These are phyloP conservation scores for Penicillium nucicola DNA, from an alignment of 495 filamentous ascomycete genomes.

Conservation along the genomic window DNA sequence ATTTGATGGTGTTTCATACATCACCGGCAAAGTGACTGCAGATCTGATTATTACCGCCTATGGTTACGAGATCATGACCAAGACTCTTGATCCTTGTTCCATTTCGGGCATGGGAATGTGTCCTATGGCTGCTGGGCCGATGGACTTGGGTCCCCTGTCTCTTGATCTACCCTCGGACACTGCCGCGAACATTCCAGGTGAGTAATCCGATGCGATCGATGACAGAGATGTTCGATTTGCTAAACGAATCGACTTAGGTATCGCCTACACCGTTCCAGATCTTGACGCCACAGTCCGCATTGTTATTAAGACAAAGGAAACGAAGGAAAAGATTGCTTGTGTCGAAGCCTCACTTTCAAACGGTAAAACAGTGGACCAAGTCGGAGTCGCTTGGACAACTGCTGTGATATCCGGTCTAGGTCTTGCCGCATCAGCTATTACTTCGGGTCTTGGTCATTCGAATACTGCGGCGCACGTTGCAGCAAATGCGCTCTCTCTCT, in stretches of 20 bases:
- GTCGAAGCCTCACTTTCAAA: slow-evolving; percentile 89
- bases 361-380: slow-evolving; percentile 86
- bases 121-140: slow-evolving; percentile 86
- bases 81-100: slow-evolving; percentile 73
- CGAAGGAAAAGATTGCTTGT: slow-evolving; percentile 69
- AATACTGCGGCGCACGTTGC: slow-evolving; percentile 96
- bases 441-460: slow-evolving; percentile 81
- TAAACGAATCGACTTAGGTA: slow-evolving; percentile 36
- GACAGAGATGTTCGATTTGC: not conserved
- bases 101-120: slow-evolving; percentile 73
- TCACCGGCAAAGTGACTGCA: slow-evolving; percentile 80
- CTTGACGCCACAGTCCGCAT: slow-evolving; percentile 85
- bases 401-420: slow-evolving; percentile 84
- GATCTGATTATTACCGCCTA: slow-evolving; percentile 77
- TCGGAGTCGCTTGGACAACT: slow-evolving; percentile 83
- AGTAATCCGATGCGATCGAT: slow-evolving; percentile 9
- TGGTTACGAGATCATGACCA: slow-evolving; percentile 64
- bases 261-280: slow-evolving; percentile 89
- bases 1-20: slow-evolving; percentile 79
- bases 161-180: slow-evolving; percentile 56
- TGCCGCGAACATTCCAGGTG: slow-evolving; percentile 65
- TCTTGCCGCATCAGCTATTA: slow-evolving; percentile 77
- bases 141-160: slow-evolving; percentile 67
- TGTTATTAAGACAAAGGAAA: slow-evolving; percentile 65
- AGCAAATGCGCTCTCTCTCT: slow-evolving; percentile 86